These are phyloP conservation scores for Nannizzia gypsea DNA, from an alignment of 2,329 filamentous ascomycete species.

Conservation along the genomic window DNA sequence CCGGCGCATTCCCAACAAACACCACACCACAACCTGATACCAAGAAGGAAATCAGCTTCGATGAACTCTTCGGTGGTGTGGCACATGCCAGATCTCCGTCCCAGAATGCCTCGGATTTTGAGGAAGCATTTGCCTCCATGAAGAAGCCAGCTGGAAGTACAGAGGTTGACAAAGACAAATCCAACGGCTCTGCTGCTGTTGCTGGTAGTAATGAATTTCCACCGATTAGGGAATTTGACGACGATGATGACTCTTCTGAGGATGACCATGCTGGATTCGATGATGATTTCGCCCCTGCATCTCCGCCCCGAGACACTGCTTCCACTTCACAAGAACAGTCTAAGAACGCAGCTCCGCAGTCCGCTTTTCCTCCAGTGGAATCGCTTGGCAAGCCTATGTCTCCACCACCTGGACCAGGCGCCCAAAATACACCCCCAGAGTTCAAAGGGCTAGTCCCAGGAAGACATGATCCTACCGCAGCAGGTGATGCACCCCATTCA, in stretches of 20 bases:
- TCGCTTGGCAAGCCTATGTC: conserved; percentile 26
- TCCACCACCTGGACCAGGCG: conserved; percentile 37
- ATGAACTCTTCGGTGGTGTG: conserved; percentile 35
- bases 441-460: conserved; percentile 31
- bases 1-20: conserved; percentile 38
- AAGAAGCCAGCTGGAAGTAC: conserved; percentile 38
- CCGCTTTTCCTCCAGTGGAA: conserved; percentile 31
- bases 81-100: conserved; percentile 35
- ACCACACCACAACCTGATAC: conserved; percentile 13
- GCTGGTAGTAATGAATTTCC: conserved; percentile 62
- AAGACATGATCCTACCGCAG: conserved; percentile 29
- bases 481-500: conserved; percentile 30
- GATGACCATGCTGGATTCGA: conserved; percentile 62
- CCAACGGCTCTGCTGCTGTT: conserved; percentile 20
- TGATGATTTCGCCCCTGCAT: conserved; percentile 72
- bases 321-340: conserved; percentile 17
- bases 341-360: conserved; percentile 29
- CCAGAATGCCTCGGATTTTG: conserved; percentile 37
- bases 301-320: conserved; percentile 22
- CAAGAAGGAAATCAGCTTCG: conserved; percentile 32
- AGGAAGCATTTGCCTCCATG: conserved; percentile 37
- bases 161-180: conserved; percentile 19
- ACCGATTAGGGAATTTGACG: conserved; percentile 78
- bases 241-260: conserved; percentile 63
- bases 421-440: conserved; percentile 42